Conservation (phyloP, 139 green algal genomes). For the Micromonas commoda region DNA sequence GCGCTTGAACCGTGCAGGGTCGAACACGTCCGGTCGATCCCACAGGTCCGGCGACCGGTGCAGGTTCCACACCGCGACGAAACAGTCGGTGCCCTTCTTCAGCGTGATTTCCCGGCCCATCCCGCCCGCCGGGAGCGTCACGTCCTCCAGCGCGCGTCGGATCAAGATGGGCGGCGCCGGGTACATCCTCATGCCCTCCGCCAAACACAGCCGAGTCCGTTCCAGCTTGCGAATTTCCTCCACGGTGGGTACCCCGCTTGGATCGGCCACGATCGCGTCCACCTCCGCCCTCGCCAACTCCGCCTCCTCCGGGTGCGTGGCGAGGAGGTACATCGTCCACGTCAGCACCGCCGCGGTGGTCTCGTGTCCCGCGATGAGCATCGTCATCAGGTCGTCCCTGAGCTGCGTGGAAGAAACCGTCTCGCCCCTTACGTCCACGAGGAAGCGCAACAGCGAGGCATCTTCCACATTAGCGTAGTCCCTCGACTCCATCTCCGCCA, state of each 20-base stretch:
- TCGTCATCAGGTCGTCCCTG: slow-evolving; percentile 97
- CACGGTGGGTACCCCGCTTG: slow-evolving; percentile 36
- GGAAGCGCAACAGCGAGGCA: slow-evolving; percentile 87
- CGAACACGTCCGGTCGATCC: slow-evolving; percentile 85
- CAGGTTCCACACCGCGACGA: slow-evolving; percentile 97
- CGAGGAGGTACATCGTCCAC: slow-evolving; percentile 55
- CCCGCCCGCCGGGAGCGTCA: slow-evolving; percentile 27
- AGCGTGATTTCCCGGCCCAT: slow-evolving; percentile 41
- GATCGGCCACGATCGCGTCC: slow-evolving; percentile 58
- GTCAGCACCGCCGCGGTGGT: slow-evolving; percentile 85
- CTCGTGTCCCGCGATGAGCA: slow-evolving; percentile 84
- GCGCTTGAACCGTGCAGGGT: slow-evolving; percentile 74
- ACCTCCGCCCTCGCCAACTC: slow-evolving; percentile 63
- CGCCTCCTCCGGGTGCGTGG: slow-evolving; percentile 50
- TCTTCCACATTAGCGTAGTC: slow-evolving; percentile 73
- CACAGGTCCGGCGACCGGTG: slow-evolving; percentile 90
- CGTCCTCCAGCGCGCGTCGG: slow-evolving; percentile 58
- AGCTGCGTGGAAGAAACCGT: slow-evolving; percentile 60
- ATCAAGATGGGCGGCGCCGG: slow-evolving; percentile 95
- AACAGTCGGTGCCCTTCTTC: slow-evolving; percentile 79
- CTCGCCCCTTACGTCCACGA: slow-evolving; percentile 93
- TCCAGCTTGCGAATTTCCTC: slow-evolving; percentile 32
- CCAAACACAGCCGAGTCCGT: slow-evolving; percentile 44
- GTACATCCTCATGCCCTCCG: slow-evolving; percentile 86
- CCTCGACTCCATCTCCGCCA: slow-evolving; percentile 43